These are phyloP conservation scores for Microdochium paspali DNA, from an alignment of 2,329 filamentous ascomycete species.

Conservation along the genomic window DNA sequence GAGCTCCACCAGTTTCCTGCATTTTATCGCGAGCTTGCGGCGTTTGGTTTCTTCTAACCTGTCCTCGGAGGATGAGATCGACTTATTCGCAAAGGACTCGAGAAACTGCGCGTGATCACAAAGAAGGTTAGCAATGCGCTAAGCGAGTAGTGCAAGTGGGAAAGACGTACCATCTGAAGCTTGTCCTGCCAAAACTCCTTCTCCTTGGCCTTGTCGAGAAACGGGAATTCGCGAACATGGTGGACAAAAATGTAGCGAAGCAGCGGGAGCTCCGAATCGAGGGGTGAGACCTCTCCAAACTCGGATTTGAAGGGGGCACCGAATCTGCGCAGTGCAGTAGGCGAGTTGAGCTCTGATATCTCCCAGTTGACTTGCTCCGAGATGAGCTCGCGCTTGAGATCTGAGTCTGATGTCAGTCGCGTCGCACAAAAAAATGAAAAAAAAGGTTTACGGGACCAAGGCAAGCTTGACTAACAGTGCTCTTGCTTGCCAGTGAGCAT, in stretches of 20 bases:
- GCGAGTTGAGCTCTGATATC: slow-evolving; percentile 86
- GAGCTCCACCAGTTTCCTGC: slow-evolving; percentile 89
- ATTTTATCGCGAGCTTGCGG: slow-evolving; percentile 83
- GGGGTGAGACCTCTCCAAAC: slow-evolving; percentile 81
- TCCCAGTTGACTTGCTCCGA: slow-evolving; percentile 83
- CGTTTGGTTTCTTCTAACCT: slow-evolving; percentile 93
- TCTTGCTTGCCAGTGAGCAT: slow-evolving; percentile 90
- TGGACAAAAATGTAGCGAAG: slow-evolving; percentile 96
- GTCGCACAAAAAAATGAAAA: neutral
- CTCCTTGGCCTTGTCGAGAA: slow-evolving; percentile 90
- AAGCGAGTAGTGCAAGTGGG: neutral
- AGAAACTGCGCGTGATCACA: slow-evolving; percentile 57
- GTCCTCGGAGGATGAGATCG: slow-evolving; percentile 95
- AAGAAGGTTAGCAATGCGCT: slow-evolving; percentile 4
- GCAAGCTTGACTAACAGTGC: slow-evolving; percentile 58
- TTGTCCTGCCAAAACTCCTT: slow-evolving; percentile 99
- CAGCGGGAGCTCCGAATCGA: slow-evolving; percentile 89
- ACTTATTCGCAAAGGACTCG: slow-evolving; percentile 93
- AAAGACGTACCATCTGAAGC: slow-evolving; percentile 69
- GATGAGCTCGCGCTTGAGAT: slow-evolving; percentile 92
- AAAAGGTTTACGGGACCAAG: neutral
- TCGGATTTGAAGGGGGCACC: slow-evolving; percentile 92
- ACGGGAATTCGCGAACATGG: slow-evolving; percentile 95
- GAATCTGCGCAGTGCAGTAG: slow-evolving; percentile 88
- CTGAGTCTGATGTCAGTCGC: slow-evolving; percentile 30